Evolutionary conservation across 495 filamentous ascomycete genomes (phyloP), one percentile per base, ranked within the genome.

Genomic region (Hypoxylon fragiforme): DNA sequence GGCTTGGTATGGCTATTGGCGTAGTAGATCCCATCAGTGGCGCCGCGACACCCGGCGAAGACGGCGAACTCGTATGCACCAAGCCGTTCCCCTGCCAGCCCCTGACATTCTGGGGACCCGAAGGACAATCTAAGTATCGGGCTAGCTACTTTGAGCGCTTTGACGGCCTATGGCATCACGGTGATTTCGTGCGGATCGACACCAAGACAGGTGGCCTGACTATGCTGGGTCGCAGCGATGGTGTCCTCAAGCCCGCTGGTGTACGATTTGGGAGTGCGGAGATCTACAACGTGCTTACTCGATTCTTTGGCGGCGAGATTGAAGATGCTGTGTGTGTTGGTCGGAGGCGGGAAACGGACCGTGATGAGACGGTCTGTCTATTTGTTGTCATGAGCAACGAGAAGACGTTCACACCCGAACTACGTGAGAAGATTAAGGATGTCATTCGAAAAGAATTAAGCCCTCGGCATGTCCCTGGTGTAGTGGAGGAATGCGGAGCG

Each of bases 41-140:
- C 46, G 44, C 66, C 3, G 73, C 80, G 30, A 74, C 75, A 7
- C 74, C 77, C 1, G 89, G 82, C 49, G 82, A 87, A 57, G 81
- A 88, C 0, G 94, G 94, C n/a, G 94, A 98, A 63, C 80, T 97
- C 5, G 89, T 98, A 50, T 97, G 94, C 73, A 81, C 80, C 13
- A 81, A 81, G 44, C 86, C 91, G 0, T 98, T 98, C 70, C 90
- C 92, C 3, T 92, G 87, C 55, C 91, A 96, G 65, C 94, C 94
- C 0, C 81, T 95, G 11, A 83, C 79, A 55, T 98, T 98, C 74
- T 97, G 88, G 81, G 90, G 89, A 11, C 63, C 74, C 0, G 74
- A 72, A 1, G 90, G 91, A n/a, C 74, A 79, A 8, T 78, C 81
- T 15, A 84, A 87, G 62, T 97, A 97, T 70, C 77, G 77, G 35